These are phyloP conservation scores for Pisolithus sp. DNA, from an alignment of 768 basidiomycete species.

Conservation along the genomic window DNA sequence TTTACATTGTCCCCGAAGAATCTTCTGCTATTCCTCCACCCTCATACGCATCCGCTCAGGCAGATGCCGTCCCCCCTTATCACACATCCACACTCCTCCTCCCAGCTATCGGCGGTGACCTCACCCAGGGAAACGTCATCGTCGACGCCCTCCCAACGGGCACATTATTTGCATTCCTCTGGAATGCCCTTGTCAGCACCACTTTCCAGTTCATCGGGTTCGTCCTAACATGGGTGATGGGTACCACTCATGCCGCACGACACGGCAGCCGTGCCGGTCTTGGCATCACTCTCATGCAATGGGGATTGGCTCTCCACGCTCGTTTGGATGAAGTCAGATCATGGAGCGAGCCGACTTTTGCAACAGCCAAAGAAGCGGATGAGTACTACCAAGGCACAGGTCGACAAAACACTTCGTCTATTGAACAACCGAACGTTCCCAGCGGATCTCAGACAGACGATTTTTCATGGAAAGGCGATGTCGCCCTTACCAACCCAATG, in stretches of 20 bases:
- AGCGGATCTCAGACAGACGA: slow-evolving; percentile 5
- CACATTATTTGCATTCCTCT: slow-evolving; percentile 79
- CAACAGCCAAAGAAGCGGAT: slow-evolving; percentile 40
- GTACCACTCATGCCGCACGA: slow-evolving; percentile 89
- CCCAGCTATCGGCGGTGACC: slow-evolving; percentile 41
- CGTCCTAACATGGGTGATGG: slow-evolving; percentile 87
- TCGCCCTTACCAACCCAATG: slow-evolving; percentile 47
- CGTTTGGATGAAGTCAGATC: slow-evolving; percentile 36
- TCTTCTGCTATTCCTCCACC: slow-evolving; percentile 80
- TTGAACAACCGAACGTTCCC: slow-evolving; percentile 11
- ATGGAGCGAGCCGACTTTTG: slow-evolving; percentile 37
- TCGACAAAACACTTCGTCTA: slow-evolving; percentile 15
- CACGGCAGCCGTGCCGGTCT: slow-evolving; percentile 91
- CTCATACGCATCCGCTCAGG: slow-evolving; percentile 85
- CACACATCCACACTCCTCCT: slow-evolving; percentile 98
- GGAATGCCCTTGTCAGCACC: slow-evolving; percentile 88
- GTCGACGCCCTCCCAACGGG: slow-evolving; percentile 85
- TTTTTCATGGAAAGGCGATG: slow-evolving; percentile 30
- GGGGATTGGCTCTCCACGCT: slow-evolving; percentile 76
- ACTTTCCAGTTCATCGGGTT: slow-evolving; percentile 98
- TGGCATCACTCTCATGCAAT: slow-evolving; percentile 95
- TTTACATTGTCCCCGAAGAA: slow-evolving; percentile 78
- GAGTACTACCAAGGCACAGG: slow-evolving; percentile 33
- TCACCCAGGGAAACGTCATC: slow-evolving; percentile 63
- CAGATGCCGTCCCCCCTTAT: slow-evolving; percentile 95